Percentiles rank a stretch among this genome's conserved stretches.
Conservation (phyloP, 2,329 filamentous ascomycete genomes). For the Magnaporthiopsis rhizophila region DNA sequence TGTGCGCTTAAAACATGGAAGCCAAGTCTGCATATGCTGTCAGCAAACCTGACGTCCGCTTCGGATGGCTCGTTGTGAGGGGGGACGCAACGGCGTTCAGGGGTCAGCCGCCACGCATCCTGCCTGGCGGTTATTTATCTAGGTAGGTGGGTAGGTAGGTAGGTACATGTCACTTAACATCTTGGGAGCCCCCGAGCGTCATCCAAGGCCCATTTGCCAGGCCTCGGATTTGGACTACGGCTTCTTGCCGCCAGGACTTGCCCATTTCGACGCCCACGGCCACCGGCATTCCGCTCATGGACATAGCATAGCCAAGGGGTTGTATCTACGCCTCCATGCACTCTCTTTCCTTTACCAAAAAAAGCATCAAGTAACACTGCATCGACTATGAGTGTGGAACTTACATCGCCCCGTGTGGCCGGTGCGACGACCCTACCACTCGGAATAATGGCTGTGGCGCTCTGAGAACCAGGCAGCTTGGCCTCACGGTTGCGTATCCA, state of each 20-base stretch:
- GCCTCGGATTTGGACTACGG: neutral
- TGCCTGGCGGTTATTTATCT: neutral
- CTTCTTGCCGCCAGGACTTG: neutral
- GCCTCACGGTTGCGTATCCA: neutral
- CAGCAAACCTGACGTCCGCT: neutral
- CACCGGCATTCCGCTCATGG: neutral
- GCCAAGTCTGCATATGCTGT: neutral
- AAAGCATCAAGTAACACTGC: neutral
- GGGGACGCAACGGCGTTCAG: no score
- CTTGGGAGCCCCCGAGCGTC: neutral
- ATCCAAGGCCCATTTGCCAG: neutral
- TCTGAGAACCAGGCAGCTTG: neutral
- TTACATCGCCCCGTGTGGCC: neutral
- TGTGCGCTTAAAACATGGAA: neutral
- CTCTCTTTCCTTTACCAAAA: neutral
- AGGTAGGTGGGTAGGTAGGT: neutral
- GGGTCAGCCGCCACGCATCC: neutral
- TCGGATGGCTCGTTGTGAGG: no score
- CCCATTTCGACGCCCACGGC: neutral
- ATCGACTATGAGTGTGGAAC: neutral
- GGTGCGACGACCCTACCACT: neutral
- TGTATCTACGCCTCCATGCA: neutral
- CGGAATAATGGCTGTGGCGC: neutral
- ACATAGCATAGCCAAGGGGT: neutral
- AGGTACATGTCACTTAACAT: neutral